Base-by-base conservation (phyloP, 2,329 filamentous ascomycete species). In the Endoconidiophora polonica region DNA sequence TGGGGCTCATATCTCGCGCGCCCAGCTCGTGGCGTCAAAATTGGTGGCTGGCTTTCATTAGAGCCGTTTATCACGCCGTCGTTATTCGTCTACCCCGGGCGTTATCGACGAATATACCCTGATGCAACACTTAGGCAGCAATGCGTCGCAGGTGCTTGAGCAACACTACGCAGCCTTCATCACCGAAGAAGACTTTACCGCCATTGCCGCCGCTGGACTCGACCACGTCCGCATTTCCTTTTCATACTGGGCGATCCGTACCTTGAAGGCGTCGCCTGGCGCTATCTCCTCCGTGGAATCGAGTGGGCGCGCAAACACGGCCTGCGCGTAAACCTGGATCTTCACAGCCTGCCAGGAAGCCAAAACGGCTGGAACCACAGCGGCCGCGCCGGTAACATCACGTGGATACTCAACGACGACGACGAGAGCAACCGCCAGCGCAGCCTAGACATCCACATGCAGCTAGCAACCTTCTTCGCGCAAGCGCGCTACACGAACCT, bases 21-120 rank as follows among this genome's bases (percentile, higher is more conserved):
- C 57, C 79, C 79, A 1, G 77, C 83, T 46, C 72, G 81, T 39
- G 82, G 82, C 4, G 76, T 86, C 41, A 86, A 85, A 57, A 56
- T 86, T 2, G 82, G 82, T 40, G 82, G 82, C 16, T 86, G 81
- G 82, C 69, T 86, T 1, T 77, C 76, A 4, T 65, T 85, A 23
- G 81, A 86, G 60, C 83, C 83, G 1, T 85, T 83, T 61, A 86
- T 86, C 57, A 81, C 78, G 1, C 83, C 83, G 0, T 86, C 82
- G 0, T 68, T 83, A 42, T 86, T 86, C 62, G 66, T 72, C 48
- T 58, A 61, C 36, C 36, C 80, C 55, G 48, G 59, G 58, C 36
- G 55, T 71, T 42, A 60, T 72, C 10, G 72, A 74, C 53, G 72
- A 74, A 56, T 74, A 66, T 57, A 74, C 71, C 0, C 61, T 74